Conservation (phyloP, 1,139 yeast genomes). For the Suzukiozyma palmioleophila region DNA sequence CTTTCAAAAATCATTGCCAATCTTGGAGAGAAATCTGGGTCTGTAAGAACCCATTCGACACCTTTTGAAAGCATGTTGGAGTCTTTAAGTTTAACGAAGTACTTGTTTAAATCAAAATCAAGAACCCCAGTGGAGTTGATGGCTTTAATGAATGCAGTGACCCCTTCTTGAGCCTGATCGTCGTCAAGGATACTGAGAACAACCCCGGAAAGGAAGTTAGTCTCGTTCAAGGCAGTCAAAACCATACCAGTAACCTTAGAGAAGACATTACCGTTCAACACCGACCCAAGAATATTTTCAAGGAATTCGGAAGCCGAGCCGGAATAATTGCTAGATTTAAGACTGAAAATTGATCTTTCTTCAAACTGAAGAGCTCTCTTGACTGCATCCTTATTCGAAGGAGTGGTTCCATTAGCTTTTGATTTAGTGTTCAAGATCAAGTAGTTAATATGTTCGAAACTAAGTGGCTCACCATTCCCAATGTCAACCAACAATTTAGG, state of each 20-base stretch:
- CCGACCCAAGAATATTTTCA: background rate
- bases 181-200: constrained; percentile 24
- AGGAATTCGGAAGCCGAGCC: background rate
- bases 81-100: constrained; percentile 23
- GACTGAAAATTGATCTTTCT: background rate
- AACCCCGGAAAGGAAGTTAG: constrained; percentile 28
- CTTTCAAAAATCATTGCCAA: constrained; percentile 29
- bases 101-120: constrained; percentile 21
- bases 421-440: constrained; percentile 22
- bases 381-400: constrained; percentile 1
- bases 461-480: constrained; percentile 27
- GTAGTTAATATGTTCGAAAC: constrained; percentile 27
- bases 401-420: constrained; percentile 10
- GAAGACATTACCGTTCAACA: background rate
- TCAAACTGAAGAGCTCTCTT: background rate
- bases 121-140: constrained; percentile 34
- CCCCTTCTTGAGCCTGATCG: constrained; percentile 18
- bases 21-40: constrained; percentile 29
- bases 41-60: constrained; percentile 24
- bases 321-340: background rate
- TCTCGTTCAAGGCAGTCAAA: constrained; percentile 28
- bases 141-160: constrained; percentile 21
- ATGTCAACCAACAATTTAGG: constrained; percentile 26
- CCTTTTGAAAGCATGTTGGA: constrained; percentile 18
- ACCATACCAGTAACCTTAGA: constrained; percentile 7